phyloP scores from a whole-genome alignment of 2,329 filamentous ascomycete species.

The Cytospora piceicola region DNA sequence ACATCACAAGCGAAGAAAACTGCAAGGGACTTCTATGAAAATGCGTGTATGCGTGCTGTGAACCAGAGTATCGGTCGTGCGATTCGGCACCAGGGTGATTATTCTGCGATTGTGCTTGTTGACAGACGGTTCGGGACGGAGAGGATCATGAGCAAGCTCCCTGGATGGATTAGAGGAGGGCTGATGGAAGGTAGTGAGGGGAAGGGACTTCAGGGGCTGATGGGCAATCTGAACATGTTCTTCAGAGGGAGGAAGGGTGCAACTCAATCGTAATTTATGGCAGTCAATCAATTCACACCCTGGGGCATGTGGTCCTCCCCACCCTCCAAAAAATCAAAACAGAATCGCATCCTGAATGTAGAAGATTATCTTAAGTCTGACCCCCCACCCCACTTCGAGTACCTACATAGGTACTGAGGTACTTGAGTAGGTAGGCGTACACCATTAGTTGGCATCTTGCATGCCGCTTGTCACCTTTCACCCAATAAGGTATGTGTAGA shows the following conservation, averaged over 20 bases:
- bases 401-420: too few species aligned
- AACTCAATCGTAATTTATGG: neutral
- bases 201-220: slow-evolving; percentile 59
- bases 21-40: slow-evolving; percentile 85
- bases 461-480: too few species aligned
- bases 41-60: slow-evolving; percentile 93
- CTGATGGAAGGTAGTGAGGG: slow-evolving; percentile 56
- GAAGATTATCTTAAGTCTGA: too few species aligned
- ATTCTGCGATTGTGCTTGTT: slow-evolving; percentile 85
- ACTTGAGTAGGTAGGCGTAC: too few species aligned
- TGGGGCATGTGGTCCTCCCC: too few species aligned
- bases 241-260: slow-evolving; percentile 58
- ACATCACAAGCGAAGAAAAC: slow-evolving; percentile 53
- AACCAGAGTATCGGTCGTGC: slow-evolving; percentile 96
- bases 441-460: too few species aligned
- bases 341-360: too few species aligned
- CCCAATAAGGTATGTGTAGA: too few species aligned
- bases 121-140: slow-evolving; percentile 78
- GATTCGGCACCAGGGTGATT: slow-evolving; percentile 86
- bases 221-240: slow-evolving; percentile 61
- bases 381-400: too few species aligned
- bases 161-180: slow-evolving; percentile 83
- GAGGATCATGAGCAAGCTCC: slow-evolving; percentile 78
- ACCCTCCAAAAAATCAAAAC: too few species aligned
- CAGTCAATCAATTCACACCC: too few species aligned